Conservation (phyloP, 495 filamentous ascomycete species). For the Aspergillus campestris region DNA sequence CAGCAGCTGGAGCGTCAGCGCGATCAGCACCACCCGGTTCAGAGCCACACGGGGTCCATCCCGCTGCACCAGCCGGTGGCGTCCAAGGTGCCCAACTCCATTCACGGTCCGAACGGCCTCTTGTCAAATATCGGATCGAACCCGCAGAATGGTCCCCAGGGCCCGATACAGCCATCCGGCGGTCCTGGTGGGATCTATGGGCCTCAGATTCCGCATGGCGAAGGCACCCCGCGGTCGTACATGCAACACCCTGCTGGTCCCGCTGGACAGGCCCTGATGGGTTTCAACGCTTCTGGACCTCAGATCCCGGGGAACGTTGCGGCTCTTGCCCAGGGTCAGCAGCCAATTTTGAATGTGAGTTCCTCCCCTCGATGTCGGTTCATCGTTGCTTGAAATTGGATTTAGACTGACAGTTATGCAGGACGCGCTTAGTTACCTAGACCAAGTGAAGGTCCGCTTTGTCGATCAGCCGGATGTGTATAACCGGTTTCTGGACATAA, state of each 20-base stretch:
- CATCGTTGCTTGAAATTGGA: no score
- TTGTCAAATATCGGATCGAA: conserved; percentile 63
- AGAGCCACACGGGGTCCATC: conserved; percentile 75
- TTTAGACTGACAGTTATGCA: conserved; percentile 20
- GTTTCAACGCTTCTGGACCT: conserved; percentile 38
- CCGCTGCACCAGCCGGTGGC: conserved; percentile 88
- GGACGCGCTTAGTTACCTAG: conserved; percentile 95
- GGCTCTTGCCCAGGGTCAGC: conserved; percentile 71
- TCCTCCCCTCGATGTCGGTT: background rate
- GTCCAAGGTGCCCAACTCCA: conserved; percentile 65
- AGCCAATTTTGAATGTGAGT: conserved; percentile 88
- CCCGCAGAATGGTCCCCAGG: conserved; percentile 39
- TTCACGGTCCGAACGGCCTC: conserved; percentile 81
- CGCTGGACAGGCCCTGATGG: conserved; percentile 53
- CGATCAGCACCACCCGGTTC: conserved; percentile 58
- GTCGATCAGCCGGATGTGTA: conserved; percentile 96
- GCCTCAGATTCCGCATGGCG: conserved; percentile 53
- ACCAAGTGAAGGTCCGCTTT: conserved; percentile 98
- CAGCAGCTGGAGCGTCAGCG: conserved; percentile 45
- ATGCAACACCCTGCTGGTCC: conserved; percentile 54
- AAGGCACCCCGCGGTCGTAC: conserved; percentile 51
- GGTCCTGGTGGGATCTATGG: conserved; percentile 59
- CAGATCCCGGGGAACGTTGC: conserved; percentile 49
- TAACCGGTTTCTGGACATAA: conserved; percentile 95
- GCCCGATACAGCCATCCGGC: conserved; percentile 56